These are phyloP conservation scores for Cercospora sp. DNA, from an alignment of 2,329 filamentous ascomycete species.

Conservation along the genomic window DNA sequence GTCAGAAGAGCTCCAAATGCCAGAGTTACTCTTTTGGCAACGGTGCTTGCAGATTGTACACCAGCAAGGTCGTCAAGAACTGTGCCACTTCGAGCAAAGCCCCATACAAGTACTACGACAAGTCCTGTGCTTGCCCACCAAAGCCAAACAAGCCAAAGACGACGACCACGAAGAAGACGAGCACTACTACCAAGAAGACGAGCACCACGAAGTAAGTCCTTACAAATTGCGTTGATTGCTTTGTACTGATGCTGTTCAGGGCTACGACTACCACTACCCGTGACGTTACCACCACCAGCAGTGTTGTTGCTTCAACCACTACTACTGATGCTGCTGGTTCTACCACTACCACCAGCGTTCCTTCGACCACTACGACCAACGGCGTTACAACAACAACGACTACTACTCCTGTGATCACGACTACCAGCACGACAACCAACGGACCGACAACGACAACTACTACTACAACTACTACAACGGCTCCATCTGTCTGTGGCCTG, in stretches of 20 bases:
- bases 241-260: neutral
- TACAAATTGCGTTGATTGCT: neutral
- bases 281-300: neutral
- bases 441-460: neutral
- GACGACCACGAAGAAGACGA: neutral
- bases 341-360: neutral
- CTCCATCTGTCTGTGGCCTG: neutral
- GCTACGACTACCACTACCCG: neutral
- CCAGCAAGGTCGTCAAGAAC: neutral
- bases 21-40: neutral
- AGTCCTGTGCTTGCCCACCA: neutral
- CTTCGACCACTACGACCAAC: neutral
- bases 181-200: neutral
- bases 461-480: neutral
- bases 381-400: neutral
- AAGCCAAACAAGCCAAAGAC: neutral
- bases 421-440: neutral
- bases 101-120: neutral
- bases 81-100: neutral
- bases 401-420: neutral
- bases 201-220: neutral
- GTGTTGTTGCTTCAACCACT: neutral
- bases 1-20: neutral
- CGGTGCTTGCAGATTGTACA: neutral
- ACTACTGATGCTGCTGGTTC: neutral